Conservation (phyloP, 371 early-diverging fungal species). For the Apophysomyces sp. region DNA sequence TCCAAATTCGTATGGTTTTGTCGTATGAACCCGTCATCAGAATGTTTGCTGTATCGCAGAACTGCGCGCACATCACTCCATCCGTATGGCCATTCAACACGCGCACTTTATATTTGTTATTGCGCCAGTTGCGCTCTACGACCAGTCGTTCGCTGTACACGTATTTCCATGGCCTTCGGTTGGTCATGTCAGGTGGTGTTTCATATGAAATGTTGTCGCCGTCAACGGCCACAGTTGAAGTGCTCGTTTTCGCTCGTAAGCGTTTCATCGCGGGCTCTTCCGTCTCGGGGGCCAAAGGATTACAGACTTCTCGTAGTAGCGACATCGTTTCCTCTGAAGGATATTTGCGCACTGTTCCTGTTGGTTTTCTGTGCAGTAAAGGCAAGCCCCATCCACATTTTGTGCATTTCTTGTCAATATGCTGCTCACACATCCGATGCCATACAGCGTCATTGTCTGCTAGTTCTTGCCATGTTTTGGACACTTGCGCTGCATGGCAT, state of each 20-base stretch:
- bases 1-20: slow-evolving; percentile 81
- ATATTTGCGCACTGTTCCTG: slow-evolving; percentile 10
- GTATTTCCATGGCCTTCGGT: slow-evolving; percentile 76
- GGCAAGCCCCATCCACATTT: slow-evolving; percentile 97
- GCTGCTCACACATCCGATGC: slow-evolving; percentile 96
- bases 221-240: slow-evolving; percentile 1
- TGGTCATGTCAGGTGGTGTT: background rate
- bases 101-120: slow-evolving; percentile 59
- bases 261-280: background rate
- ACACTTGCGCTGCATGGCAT: slow-evolving; percentile 89
- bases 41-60: slow-evolving; percentile 68
- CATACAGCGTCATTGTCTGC: slow-evolving; percentile 92
- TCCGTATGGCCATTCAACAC: slow-evolving; percentile 79
- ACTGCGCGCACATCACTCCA: slow-evolving; percentile 87
- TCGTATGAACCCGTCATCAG: slow-evolving; percentile 89
- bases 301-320: background rate
- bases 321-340: background rate
- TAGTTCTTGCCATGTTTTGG: slow-evolving; percentile 71
- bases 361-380: slow-evolving; percentile 49
- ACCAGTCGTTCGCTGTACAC: slow-evolving; percentile 81
- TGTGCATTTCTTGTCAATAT: slow-evolving; percentile 92
- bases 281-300: slow-evolving; percentile 20
- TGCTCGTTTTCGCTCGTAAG: background rate
- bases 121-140: slow-evolving; percentile 86
- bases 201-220: too few species aligned